A percentile compares a stretch with the other conserved stretches of the same genome.
phyloP scores from a whole-genome alignment of 208 protist genomes.

The Leishmania braziliensis region DNA sequence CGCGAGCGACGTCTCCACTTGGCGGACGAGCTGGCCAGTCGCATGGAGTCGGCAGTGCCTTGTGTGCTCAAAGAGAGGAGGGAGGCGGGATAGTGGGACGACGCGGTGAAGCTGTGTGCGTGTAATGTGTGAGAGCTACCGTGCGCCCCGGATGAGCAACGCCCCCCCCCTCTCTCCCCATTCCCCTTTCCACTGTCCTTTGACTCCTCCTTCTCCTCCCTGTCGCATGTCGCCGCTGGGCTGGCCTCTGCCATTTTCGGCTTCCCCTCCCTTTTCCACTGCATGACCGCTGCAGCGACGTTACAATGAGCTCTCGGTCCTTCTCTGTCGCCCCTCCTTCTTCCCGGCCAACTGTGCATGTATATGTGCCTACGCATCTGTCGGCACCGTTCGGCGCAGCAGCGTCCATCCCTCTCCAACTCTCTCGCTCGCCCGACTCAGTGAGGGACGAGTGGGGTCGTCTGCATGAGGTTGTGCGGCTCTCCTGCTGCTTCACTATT shows the following conservation, averaged over 20 bases:
- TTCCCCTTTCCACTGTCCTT: neutral
- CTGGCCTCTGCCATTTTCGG: neutral
- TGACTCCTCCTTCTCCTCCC: neutral
- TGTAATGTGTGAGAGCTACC: neutral
- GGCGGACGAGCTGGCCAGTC: slow-evolving; percentile 7
- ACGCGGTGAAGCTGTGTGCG: neutral
- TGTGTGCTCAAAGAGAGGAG: neutral
- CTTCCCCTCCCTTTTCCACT: neutral
- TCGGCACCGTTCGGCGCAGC: neutral
- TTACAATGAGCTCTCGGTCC: neutral
- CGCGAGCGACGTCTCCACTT: slow-evolving; percentile 16
- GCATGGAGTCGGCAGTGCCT: slow-evolving; percentile 3
- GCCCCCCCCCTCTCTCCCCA: neutral
- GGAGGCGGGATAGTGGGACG: no score
- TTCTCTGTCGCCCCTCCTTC: no score
- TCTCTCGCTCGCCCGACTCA: neutral
- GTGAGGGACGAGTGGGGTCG: neutral
- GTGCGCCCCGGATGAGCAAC: neutral
- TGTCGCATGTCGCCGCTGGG: neutral
- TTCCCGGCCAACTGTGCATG: neutral
- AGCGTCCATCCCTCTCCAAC: neutral
- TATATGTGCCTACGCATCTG: neutral
- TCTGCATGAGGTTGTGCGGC: neutral
- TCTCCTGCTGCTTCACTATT: neutral
- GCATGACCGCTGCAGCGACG: neutral